Evolutionary conservation across 1,284 basidiomycete genomes (phyloP), one percentile per base, ranked within the genome.

Genomic region (Ganoderma multipileum): DNA sequence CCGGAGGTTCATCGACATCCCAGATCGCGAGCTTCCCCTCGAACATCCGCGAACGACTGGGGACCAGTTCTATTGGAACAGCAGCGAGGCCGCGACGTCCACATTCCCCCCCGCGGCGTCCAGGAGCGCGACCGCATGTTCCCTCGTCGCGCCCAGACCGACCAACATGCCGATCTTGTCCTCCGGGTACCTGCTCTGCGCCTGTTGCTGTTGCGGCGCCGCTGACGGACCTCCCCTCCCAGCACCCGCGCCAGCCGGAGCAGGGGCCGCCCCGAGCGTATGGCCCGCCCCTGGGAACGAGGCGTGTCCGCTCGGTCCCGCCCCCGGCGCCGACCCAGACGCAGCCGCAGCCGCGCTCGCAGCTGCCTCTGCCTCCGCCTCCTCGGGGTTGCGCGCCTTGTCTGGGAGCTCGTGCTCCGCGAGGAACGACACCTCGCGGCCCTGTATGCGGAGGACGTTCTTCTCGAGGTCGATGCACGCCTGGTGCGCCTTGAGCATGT

Each of bases 401-500:
- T 90, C 89, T 0, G 96, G 97, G 4, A 99, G 86, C 79, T 99
- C 95, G 79, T 99, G 97, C 81, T 99, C 97, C 0, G 95, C 82
- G 12, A 99, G 83, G 85, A 99, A 99, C 11, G 84, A 81, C 9
- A 99, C 92, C 79, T 96, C 93, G 33, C 92, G 87, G 3, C 90
- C 92, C 81, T 96, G 92, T 68, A 99, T 97, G 36, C 96, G 86
- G 20, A 99, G 87, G 14, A 93, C 93, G 75, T 93, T 91, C 79
- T 95, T 95, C 69, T 91, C 86, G 33, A 99, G 88, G 80, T 99
- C 98, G 78, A 99, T 98, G 75, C 90, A 93, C 11, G 96, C 97
- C 79, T 98, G 96, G 78, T 98, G 95, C 1, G 96, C 93, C 81
- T 97, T 99, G 66, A 99, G 89, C 98, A 99, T 99, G 84, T 99